These are phyloP conservation scores for Candida morakotiae DNA, from an alignment of 805 yeast genomes.

Conservation along the genomic window DNA sequence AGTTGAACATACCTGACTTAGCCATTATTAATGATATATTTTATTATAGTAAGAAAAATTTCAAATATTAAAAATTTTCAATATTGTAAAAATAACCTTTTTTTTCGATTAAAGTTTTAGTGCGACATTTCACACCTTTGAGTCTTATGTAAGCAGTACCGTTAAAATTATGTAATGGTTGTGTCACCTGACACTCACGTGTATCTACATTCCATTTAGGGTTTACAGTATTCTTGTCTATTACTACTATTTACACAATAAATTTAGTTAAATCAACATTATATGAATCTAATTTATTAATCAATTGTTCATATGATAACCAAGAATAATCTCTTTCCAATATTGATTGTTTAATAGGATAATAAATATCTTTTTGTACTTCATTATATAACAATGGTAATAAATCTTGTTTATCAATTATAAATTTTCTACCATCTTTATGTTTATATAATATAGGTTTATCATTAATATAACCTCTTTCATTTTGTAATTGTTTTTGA, in stretches of 20 bases:
- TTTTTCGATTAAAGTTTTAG: too few relatives aligned
- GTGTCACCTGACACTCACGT: too few relatives aligned
- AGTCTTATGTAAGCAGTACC: too few relatives aligned
- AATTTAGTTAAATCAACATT: conserved; percentile 34
- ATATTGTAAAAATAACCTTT: too few relatives aligned
- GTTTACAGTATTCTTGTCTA: too few relatives aligned
- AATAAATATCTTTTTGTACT: conserved; percentile 43
- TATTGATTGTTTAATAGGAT: conserved; percentile 39
- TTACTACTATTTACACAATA: conserved; percentile 14
- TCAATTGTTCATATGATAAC: conserved; percentile 44
- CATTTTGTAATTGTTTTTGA: conserved; percentile 34
- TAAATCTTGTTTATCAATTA: conserved; percentile 63
- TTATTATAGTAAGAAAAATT: conserved; percentile 1
- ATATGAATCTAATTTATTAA: conserved; percentile 44
- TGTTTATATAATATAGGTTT: conserved; percentile 48
- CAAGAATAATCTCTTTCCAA: conserved; percentile 45
- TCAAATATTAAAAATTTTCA: conserved; percentile 7
- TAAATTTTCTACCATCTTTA: conserved; percentile 42
- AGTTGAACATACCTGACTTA: conserved; percentile 56
- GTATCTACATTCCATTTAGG: too few relatives aligned
- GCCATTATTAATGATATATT: conserved; percentile 45
- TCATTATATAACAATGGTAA: conserved; percentile 50
- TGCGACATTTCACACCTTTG: too few relatives aligned
- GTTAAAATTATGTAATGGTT: too few relatives aligned
- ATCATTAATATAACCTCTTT: conserved; percentile 32